Percentiles rank a stretch among this genome's conserved stretches.
Evolutionary conservation across 129 eudicot species (phyloP).

Genomic region (Flaveria linearis): DNA sequence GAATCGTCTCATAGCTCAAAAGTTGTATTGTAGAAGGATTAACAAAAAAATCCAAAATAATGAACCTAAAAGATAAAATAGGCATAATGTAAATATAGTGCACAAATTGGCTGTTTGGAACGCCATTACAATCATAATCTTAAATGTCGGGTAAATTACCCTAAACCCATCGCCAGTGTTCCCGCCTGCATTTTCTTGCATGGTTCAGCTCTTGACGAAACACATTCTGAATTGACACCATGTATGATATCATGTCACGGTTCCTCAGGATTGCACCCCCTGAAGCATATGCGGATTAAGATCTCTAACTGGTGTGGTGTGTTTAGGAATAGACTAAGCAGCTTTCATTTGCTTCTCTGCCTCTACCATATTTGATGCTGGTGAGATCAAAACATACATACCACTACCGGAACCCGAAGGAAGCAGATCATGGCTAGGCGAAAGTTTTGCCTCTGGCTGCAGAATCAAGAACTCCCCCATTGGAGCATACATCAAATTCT

Average conservation of each 20-base stretch:
- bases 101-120: too few relatives aligned
- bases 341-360: constrained; percentile 69
- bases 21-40: too few relatives aligned
- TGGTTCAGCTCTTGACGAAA: constrained; percentile 72
- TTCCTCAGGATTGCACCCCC: constrained; percentile 81
- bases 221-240: constrained; percentile 60
- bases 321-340: constrained; percentile 65
- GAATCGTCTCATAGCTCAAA: too few relatives aligned
- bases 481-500: constrained; percentile 73
- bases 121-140: too few relatives aligned
- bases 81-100: too few relatives aligned
- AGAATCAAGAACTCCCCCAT: constrained; percentile 89
- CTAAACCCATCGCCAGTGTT: constrained; percentile 57
- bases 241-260: constrained; percentile 78
- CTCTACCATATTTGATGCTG: constrained; percentile 38
- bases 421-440: constrained; percentile 84
- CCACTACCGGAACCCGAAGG: constrained; percentile 68
- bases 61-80: too few relatives aligned
- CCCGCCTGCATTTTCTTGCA: constrained; percentile 57
- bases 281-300: constrained; percentile 69
- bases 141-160: too few relatives aligned
- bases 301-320: constrained; percentile 93
- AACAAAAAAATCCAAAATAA: too few relatives aligned
- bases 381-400: constrained; percentile 54
- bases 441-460: constrained; percentile 75